Evolutionary conservation across 768 basidiomycete species (phyloP).

Genomic region (Rickenella mellea): DNA sequence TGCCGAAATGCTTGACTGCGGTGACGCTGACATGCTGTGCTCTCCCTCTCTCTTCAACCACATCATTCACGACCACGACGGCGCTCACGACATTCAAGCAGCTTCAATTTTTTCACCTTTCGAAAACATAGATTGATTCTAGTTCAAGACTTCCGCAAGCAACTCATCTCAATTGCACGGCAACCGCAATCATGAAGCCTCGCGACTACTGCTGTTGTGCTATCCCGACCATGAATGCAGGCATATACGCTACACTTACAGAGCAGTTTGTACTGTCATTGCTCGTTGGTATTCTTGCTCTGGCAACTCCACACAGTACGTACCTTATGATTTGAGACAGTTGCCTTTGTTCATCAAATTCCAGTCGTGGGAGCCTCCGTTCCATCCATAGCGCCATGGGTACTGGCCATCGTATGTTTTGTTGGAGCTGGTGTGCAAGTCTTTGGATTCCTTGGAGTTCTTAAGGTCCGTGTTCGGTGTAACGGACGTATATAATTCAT

Average conservation of each 20-base stretch:
- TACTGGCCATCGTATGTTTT: slow-evolving; percentile 73
- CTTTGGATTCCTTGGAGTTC: slow-evolving; percentile 80
- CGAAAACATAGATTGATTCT: slow-evolving; percentile 1
- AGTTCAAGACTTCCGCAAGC: not conserved
- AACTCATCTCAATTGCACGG: not conserved
- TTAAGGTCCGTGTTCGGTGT: slow-evolving; percentile 39
- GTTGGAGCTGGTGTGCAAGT: slow-evolving; percentile 68
- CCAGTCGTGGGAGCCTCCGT: slow-evolving; percentile 82
- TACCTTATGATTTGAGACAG: slow-evolving; percentile 5
- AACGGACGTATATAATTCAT: not conserved
- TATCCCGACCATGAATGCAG: slow-evolving; percentile 82
- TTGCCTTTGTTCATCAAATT: slow-evolving; percentile 1
- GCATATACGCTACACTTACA: slow-evolving; percentile 70
- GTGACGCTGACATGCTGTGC: not conserved
- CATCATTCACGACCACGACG: not conserved
- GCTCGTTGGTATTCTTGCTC: slow-evolving; percentile 58
- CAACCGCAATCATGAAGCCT: slow-evolving; percentile 44
- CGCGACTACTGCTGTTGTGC: slow-evolving; percentile 92
- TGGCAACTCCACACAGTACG: slow-evolving; percentile 77
- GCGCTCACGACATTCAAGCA: not conserved
- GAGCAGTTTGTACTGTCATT: slow-evolving; percentile 70
- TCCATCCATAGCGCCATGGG: slow-evolving; percentile 62
- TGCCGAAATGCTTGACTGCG: no score
- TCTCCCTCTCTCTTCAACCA: not conserved
- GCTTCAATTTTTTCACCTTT: slow-evolving; percentile 1